Evolutionary conservation across 2,329 filamentous ascomycete genomes (phyloP), one percentile per base, ranked within the genome.

Genomic region (Amesomyces nigricolor): DNA sequence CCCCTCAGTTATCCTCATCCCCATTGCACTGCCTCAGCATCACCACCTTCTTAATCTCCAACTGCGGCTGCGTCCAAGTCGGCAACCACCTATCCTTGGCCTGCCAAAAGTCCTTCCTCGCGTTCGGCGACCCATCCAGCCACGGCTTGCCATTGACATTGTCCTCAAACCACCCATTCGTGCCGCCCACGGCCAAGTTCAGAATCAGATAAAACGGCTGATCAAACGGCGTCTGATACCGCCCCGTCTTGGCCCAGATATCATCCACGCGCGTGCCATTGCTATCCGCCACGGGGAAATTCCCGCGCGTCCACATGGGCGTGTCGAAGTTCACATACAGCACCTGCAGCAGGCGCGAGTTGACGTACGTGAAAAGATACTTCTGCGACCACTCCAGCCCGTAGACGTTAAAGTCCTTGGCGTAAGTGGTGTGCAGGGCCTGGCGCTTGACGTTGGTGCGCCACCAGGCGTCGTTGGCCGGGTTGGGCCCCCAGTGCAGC

Each of bases 381-480:
- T 91, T 92, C 64, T 92, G 81, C 50, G 83, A 90, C 89, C 89
- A 95, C 71, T 95, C 89, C 2, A 95, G 71, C 13, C 89, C 89
- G 65, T 85, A 95, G 0, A 81, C 89, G 73, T 95, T 88, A 74
- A 84, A 89, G 22, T 72, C 79, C 1, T 75, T 72, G 32, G 83
- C 71, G 70, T 86, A 95, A 1, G 87, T 89, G 5, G 85, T 88
- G 73, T 90, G 89, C 30, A 90, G 77, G 10, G 88, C 85, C 59
- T 78, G 73, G 52, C 83, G 82, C 76, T 91, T 92, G 67, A 86
- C 83, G 69, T 91, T 91, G 59, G 88, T 92, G 62, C 82, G 80
- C 87, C 87, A 94, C 86, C 86, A 95, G 11, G 79, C 88, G 67
- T 95, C 88, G 66, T 89, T 85, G 57, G 75, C 78, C 4, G 75